Evolutionary conservation across 768 basidiomycete genomes (phyloP).

Genomic region (Trametes meyenii): DNA sequence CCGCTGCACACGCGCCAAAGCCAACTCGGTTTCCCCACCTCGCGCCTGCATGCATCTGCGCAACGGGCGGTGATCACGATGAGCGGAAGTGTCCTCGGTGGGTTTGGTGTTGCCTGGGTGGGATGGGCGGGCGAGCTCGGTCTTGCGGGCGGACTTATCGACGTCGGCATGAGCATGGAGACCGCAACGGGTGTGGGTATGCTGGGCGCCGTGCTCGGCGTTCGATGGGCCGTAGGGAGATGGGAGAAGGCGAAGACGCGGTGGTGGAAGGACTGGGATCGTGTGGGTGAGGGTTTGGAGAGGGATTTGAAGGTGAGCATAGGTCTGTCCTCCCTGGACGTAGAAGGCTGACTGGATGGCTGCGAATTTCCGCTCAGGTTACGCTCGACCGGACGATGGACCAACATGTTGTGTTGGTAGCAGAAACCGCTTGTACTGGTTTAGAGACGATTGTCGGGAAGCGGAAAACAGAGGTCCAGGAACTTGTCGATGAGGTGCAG

Average conservation of each 20-base stretch:
- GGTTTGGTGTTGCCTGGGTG: conserved; percentile 60
- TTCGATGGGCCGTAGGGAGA: conserved; percentile 64
- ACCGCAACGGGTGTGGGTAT: conserved; percentile 64
- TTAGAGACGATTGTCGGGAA: conserved; percentile 45
- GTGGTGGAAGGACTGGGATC: conserved; percentile 70
- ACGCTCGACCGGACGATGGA: conserved; percentile 50
- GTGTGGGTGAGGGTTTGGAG: conserved; percentile 63
- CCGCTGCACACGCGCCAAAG: conserved; percentile 55
- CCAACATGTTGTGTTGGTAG: conserved; percentile 54
- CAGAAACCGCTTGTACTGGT: conserved; percentile 51
- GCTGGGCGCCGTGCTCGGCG: conserved; percentile 48
- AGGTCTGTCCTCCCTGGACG: conserved; percentile 14
- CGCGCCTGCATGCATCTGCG: conserved; percentile 62
- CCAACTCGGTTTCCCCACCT: conserved; percentile 62
- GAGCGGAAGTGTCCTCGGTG: conserved; percentile 49
- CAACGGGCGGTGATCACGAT: conserved; percentile 59
- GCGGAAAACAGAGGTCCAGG: conserved; percentile 48
- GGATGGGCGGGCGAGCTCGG: conserved; percentile 62
- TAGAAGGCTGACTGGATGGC: not conserved
- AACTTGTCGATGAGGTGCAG: conserved; percentile 47
- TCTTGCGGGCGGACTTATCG: conserved; percentile 32
- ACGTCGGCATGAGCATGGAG: conserved; percentile 50
- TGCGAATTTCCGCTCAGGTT: conserved; percentile 36
- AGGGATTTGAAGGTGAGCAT: conserved; percentile 62
- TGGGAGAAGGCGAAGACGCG: conserved; percentile 70